Evolutionary conservation across 768 basidiomycete species (phyloP).

Genomic region (Panaeolus papilionaceus): DNA sequence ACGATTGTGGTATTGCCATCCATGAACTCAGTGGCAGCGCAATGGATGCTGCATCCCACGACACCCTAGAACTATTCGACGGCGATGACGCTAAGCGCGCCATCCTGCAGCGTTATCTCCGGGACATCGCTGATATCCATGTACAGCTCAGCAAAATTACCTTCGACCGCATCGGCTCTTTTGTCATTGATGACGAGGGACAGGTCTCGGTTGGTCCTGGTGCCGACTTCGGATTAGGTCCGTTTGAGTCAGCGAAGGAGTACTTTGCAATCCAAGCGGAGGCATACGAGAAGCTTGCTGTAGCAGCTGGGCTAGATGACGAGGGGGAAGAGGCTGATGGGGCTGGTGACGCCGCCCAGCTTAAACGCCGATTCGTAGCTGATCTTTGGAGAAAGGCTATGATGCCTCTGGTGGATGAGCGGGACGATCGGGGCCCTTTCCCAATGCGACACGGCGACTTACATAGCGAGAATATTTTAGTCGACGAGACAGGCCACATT

Average conservation of each 20-base stretch:
- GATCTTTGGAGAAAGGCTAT: constrained; percentile 47
- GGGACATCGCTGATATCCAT: constrained; percentile 48
- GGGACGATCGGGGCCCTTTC: constrained; percentile 46
- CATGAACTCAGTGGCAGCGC: constrained; percentile 34
- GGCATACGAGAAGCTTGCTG: constrained; percentile 45
- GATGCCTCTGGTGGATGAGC: constrained; percentile 46
- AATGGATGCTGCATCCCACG: constrained; percentile 25
- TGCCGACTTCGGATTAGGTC: constrained; percentile 49
- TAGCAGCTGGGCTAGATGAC: constrained; percentile 38
- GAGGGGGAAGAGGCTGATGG: constrained; percentile 31
- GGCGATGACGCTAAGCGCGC: constrained; percentile 42
- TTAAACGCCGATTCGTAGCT: constrained; percentile 45
- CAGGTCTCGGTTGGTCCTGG: constrained; percentile 44
- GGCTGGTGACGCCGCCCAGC: constrained; percentile 32
- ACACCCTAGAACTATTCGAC: constrained; percentile 33
- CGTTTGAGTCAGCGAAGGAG: constrained; percentile 45
- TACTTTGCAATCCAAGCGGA: constrained; percentile 47
- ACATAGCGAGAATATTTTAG: constrained; percentile 48
- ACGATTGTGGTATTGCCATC: constrained; percentile 46
- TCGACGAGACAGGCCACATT: constrained; percentile 46
- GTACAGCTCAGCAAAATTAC: constrained; percentile 46
- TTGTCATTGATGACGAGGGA: constrained; percentile 40
- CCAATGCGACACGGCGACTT: constrained; percentile 50
- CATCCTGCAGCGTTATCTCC: constrained; percentile 45
- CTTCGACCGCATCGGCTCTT: constrained; percentile 46